Evolutionary conservation across 1,284 basidiomycete genomes (phyloP).

Genomic region (Schizophyllum amplum): DNA sequence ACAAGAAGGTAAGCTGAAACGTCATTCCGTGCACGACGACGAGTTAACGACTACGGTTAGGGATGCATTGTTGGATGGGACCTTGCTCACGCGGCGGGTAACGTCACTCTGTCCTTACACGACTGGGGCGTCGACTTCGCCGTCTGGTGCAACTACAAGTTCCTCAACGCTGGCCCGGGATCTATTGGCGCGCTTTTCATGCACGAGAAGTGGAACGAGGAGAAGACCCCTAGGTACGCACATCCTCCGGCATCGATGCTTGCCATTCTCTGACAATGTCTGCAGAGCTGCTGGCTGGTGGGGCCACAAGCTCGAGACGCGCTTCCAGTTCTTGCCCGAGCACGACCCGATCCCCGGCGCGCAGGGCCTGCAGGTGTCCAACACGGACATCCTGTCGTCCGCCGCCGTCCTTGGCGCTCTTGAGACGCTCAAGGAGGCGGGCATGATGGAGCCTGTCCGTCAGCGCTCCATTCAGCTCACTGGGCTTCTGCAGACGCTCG

Average conservation of each 20-base stretch:
- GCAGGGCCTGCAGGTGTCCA: conserved; percentile 92
- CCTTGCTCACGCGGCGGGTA: conserved; percentile 92
- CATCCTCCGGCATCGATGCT: conserved; percentile 6
- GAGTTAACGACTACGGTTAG: conserved; percentile 27
- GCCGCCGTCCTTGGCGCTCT: conserved; percentile 78
- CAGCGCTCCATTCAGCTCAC: conserved; percentile 70
- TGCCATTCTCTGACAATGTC: conserved; percentile 7
- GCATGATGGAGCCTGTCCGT: conserved; percentile 65
- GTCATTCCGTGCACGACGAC: conserved; percentile 2
- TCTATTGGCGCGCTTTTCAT: conserved; percentile 91
- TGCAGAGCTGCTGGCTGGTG: conserved; percentile 92
- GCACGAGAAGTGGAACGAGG: conserved; percentile 73
- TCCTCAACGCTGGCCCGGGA: conserved; percentile 93
- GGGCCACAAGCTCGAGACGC: conserved; percentile 84
- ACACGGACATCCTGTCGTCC: conserved; percentile 78
- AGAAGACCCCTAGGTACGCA: conserved; percentile 48
- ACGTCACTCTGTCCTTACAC: conserved; percentile 84
- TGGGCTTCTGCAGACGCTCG: conserved; percentile 55
- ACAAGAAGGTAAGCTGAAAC: conserved; percentile 49
- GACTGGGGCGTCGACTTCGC: conserved; percentile 97
- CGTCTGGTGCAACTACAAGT: conserved; percentile 98
- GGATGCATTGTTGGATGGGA: conserved; percentile 94
- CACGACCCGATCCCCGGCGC: conserved; percentile 87
- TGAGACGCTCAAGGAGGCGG: conserved; percentile 70
- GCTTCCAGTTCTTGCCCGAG: conserved; percentile 84